These are phyloP conservation scores for Ophiostoma ips DNA, from an alignment of 2,329 filamentous ascomycete species.

Conservation along the genomic window DNA sequence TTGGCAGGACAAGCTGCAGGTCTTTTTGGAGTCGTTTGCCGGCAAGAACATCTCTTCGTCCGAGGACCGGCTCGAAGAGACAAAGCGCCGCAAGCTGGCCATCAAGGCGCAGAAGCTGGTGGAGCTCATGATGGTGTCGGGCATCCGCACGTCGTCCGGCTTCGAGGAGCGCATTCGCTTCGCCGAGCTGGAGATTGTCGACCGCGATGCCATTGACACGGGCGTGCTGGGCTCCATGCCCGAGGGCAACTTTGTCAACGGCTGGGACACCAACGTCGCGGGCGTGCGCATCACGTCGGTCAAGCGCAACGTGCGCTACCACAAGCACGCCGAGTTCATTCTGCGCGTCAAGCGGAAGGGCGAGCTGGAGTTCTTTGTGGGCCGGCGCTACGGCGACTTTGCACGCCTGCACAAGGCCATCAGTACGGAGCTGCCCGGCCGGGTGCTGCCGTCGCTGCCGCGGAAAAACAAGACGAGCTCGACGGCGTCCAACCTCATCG, in stretches of 20 bases:
- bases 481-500: constrained; percentile 44
- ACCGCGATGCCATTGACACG: constrained; percentile 81
- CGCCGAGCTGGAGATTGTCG: constrained; percentile 91
- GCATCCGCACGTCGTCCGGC: constrained; percentile 84
- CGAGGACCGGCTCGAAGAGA: constrained; percentile 90
- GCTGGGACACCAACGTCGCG: constrained; percentile 94
- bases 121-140: constrained; percentile 99
- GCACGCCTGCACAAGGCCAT: constrained; percentile 63
- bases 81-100: constrained; percentile 83
- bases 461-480: constrained; percentile 81
- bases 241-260: constrained; percentile 83
- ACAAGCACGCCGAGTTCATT: constrained; percentile 89
- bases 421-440: constrained; percentile 76
- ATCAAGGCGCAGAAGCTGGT: constrained; percentile 90
- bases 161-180: constrained; percentile 97
- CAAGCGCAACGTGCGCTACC: constrained; percentile 77
- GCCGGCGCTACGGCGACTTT: constrained; percentile 82
- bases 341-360: constrained; percentile 70
- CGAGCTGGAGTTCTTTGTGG: constrained; percentile 64
- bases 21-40: constrained; percentile 93
- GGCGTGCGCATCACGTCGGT: constrained; percentile 68
- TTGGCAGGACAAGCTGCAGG: constrained; percentile 96
- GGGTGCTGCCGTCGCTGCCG: constrained; percentile 72
- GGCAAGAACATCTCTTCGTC: constrained; percentile 95
- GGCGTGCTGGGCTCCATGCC: constrained; percentile 77